These are phyloP conservation scores for Ajuga reptans DNA, from an alignment of 305 asterid species.

Conservation along the genomic window DNA sequence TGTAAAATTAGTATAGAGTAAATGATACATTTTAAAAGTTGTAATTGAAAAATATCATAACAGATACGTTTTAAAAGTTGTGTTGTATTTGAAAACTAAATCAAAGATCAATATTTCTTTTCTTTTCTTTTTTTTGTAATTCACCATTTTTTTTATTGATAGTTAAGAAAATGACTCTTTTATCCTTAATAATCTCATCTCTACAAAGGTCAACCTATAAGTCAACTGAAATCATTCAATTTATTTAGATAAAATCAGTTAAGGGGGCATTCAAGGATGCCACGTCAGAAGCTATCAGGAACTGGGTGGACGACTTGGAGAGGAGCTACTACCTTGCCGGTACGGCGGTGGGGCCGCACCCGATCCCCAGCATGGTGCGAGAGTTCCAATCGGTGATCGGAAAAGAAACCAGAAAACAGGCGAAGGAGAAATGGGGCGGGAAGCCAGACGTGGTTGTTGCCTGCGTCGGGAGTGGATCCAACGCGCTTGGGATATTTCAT, in stretches of 20 bases:
- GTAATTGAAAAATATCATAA: no score
- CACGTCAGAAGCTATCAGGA: slow-evolving; percentile 51
- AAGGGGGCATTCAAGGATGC: slow-evolving; percentile 70
- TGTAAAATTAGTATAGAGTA: no score
- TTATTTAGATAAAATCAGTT: slow-evolving; percentile 34
- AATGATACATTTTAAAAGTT: no score
- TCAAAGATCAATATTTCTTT: no score
- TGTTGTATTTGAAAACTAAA: no score
- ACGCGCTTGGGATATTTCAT: slow-evolving; percentile 68
- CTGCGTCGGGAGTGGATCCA: slow-evolving; percentile 72
- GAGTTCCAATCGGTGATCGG: slow-evolving; percentile 71
- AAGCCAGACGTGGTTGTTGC: slow-evolving; percentile 75
- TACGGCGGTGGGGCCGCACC: slow-evolving; percentile 73
- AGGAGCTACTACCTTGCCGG: slow-evolving; percentile 47
- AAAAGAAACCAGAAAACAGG: slow-evolving; percentile 65
- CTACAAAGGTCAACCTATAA: no score
- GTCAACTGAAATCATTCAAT: background rate
- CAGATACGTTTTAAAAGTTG: no score
- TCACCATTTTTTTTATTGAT: no score
- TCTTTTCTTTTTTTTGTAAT: no score
- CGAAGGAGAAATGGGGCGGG: slow-evolving; percentile 67
- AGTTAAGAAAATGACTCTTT: no score
- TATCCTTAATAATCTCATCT: no score
- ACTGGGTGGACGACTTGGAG: slow-evolving; percentile 54
- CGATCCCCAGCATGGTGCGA: slow-evolving; percentile 61